Conservation (phyloP, 2,329 filamentous ascomycete species). For the Aspergillus carbonarius region DNA sequence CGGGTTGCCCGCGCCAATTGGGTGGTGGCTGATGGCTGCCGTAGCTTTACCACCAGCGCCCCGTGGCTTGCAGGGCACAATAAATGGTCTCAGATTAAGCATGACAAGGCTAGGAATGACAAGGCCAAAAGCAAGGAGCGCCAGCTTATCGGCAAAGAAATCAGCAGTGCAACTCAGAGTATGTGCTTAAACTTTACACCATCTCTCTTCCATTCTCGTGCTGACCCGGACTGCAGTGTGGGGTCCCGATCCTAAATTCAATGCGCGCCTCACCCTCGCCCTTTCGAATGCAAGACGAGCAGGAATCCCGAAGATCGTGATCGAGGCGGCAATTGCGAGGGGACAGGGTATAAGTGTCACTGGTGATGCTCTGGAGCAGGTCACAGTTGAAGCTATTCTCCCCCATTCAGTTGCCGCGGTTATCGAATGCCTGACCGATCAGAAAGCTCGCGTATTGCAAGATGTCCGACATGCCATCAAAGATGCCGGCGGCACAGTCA, state of each 20-base stretch:
- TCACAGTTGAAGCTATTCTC: conserved; percentile 78
- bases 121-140: conserved; percentile 69
- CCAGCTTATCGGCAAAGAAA: conserved; percentile 66
- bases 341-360: conserved; percentile 79
- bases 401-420: conserved; percentile 73
- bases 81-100: conserved; percentile 94
- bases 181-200: conserved; percentile 27
- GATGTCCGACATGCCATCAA: conserved; percentile 73
- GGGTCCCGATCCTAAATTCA: conserved; percentile 70
- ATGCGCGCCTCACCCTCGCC: conserved; percentile 71
- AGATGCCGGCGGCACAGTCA: conserved; percentile 65
- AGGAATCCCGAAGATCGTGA: conserved; percentile 77
- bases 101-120: conserved; percentile 89
- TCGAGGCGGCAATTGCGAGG: conserved; percentile 81
- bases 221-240: conserved; percentile 57
- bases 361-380: conserved; percentile 72
- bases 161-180: conserved; percentile 75
- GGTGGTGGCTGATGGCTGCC: conserved; percentile 32
- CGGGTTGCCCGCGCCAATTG: conserved; percentile 5
- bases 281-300: conserved; percentile 79
- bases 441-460: conserved; percentile 68
- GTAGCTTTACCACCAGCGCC: conserved; percentile 50
- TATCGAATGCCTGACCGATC: conserved; percentile 83
- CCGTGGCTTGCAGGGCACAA: conserved; percentile 69
- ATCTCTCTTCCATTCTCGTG: neutral